These are phyloP conservation scores for Amanita exitialis DNA, from an alignment of 768 basidiomycete species.

Conservation along the genomic window DNA sequence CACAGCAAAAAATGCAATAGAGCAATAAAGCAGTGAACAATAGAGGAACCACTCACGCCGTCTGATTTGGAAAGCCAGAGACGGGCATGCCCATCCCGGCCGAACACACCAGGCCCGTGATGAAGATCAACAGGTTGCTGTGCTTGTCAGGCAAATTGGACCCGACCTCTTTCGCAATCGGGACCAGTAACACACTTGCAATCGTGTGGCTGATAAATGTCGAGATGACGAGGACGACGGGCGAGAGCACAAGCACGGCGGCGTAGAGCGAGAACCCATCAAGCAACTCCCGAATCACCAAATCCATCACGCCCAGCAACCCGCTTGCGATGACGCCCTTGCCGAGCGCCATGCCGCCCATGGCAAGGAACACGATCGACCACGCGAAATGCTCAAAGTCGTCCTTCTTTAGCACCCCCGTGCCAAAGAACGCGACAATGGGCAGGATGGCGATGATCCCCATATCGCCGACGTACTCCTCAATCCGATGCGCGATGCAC, in stretches of 20 bases:
- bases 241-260: slow-evolving; percentile 63
- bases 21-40: slow-evolving; percentile 8
- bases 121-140: slow-evolving; percentile 80
- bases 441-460: slow-evolving; percentile 94
- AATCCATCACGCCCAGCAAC: slow-evolving; percentile 70
- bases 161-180: slow-evolving; percentile 89
- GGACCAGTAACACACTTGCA: slow-evolving; percentile 92
- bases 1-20: background rate
- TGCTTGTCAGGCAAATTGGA: slow-evolving; percentile 61
- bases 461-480: slow-evolving; percentile 85
- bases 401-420: slow-evolving; percentile 91
- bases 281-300: slow-evolving; percentile 46
- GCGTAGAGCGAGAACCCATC: slow-evolving; percentile 52
- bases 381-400: slow-evolving; percentile 94
- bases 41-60: slow-evolving; percentile 56
- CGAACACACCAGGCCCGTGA: slow-evolving; percentile 88
- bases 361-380: slow-evolving; percentile 93
- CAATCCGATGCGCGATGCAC: slow-evolving; percentile 78
- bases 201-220: slow-evolving; percentile 98
- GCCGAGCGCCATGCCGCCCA: slow-evolving; percentile 96
- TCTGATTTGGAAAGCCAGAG: slow-evolving; percentile 98
- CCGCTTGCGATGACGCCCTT: slow-evolving; percentile 90
- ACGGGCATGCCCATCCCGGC: slow-evolving; percentile 98
- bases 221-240: slow-evolving; percentile 73
- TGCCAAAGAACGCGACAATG: slow-evolving; percentile 87